Evolutionary conservation across 768 basidiomycete genomes (phyloP), one percentile per base, ranked within the genome.

Genomic region (Termitomyces sp.): DNA sequence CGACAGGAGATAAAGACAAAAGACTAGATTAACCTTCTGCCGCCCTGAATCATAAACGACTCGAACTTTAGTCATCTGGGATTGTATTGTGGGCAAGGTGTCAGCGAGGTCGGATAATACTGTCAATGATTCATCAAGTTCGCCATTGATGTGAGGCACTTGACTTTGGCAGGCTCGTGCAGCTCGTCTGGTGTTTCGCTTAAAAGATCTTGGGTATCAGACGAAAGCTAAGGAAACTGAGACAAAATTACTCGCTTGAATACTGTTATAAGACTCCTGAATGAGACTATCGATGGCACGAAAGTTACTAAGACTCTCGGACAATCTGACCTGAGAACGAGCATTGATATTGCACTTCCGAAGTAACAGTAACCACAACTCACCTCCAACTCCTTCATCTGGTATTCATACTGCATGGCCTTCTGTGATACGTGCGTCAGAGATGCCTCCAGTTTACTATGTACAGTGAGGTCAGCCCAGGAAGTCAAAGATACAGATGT

Each of bases 261-360:
- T 73, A 45, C 77, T 78, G 58, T 71, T 75, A 51, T 82, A 79
- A 4, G 86, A 80, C 50, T 88, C 87, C 57, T 83, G 82, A 32
- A 91, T 75, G 23, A 83, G 77, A 56, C 79, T 79, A 59, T 91
- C 86, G 57, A 91, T 84, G 16, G 85, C 84, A 51, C 86, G 75
- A 52, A 89, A 89, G 64, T 90, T 90, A 62, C 84, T 84, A 52
- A 91, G 71, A 64, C 84, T 81, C 60, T 88, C 84, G 38, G 84
- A 78, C 22, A 91, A 77, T 64, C 80, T 82, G 49, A 76, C 76
- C 88, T 90, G 62, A 1, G 47, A 44, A 27, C 25, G 32, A 52
- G 32, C 33, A 27, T 56, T n/a, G n/a, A n/a, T n/a, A n/a, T n/a
- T 29, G 29, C 15, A 15, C 35, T 50, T 50, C 36, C 20, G 27